Evolutionary conservation across 257 asterid genomes (phyloP).

Genomic region (Solanum verrucosum): DNA sequence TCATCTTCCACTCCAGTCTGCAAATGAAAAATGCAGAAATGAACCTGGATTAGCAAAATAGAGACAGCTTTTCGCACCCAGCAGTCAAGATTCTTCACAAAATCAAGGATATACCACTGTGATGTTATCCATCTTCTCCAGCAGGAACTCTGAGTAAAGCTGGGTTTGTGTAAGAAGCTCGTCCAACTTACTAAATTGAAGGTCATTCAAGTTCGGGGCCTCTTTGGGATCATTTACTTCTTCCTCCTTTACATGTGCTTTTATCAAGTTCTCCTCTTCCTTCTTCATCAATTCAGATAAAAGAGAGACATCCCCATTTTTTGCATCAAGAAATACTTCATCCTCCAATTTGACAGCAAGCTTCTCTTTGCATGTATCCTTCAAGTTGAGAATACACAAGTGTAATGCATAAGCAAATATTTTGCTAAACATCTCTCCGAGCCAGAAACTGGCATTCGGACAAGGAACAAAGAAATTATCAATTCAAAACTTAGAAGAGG

Average conservation of each 20-base stretch:
- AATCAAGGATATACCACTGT: slow-evolving; percentile 27
- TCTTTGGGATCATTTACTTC: slow-evolving; percentile 22
- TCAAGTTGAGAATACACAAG: slow-evolving; percentile 1
- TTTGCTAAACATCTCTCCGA: neutral
- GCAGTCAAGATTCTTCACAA: neutral
- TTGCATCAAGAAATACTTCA: slow-evolving; percentile 22
- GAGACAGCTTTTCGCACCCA: neutral
- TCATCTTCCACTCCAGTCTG: slow-evolving; percentile 47
- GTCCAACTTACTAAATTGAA: slow-evolving; percentile 66
- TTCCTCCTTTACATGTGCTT: slow-evolving; percentile 43
- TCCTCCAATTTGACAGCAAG: slow-evolving; percentile 21
- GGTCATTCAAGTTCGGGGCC: slow-evolving; percentile 50
- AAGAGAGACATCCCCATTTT: slow-evolving; percentile 33
- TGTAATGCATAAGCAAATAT: neutral
- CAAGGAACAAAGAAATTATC: neutral
- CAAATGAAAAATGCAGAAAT: slow-evolving; percentile 3
- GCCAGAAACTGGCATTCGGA: neutral
- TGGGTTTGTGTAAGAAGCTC: slow-evolving; percentile 93
- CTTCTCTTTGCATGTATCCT: slow-evolving; percentile 54
- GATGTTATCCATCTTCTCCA: slow-evolving; percentile 92
- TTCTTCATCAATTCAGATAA: slow-evolving; percentile 41
- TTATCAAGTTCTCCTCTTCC: slow-evolving; percentile 52
- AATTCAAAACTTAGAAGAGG: neutral
- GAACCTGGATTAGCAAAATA: slow-evolving; percentile 5
- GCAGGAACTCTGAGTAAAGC: slow-evolving; percentile 81